These are phyloP conservation scores for Tilletia indica DNA, from an alignment of 1,284 basidiomycete species.

Conservation along the genomic window DNA sequence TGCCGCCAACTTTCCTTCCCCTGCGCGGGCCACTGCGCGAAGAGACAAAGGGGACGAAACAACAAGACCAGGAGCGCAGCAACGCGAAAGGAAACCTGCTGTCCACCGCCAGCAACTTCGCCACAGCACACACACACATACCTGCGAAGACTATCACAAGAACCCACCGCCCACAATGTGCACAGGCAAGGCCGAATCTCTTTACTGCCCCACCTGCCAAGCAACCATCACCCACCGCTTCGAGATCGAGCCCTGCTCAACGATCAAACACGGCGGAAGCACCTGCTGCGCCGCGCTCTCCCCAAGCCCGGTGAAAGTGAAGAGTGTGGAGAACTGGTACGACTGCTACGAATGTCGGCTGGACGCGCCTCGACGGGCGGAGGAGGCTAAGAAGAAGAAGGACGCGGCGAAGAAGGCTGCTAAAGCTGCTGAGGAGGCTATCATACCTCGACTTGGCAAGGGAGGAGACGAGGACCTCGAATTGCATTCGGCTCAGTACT, in stretches of 20 bases:
- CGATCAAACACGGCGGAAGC: conserved; percentile 1
- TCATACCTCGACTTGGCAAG: neutral
- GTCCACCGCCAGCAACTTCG: no score
- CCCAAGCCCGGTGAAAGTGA: neutral
- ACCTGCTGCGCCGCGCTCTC: neutral
- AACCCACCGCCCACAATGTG: neutral
- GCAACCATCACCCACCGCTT: neutral
- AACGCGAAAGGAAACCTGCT: no score
- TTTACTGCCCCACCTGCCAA: neutral
- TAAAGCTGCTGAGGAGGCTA: neutral
- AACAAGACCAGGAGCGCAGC: no score
- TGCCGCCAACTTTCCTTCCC: no score
- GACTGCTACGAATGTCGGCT: neutral
- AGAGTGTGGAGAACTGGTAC: neutral
- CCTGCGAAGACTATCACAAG: no score
- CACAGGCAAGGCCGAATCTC: neutral
- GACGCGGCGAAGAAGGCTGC: neutral
- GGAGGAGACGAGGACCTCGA: neutral
- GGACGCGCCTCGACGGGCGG: neutral
- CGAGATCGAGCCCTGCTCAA: neutral
- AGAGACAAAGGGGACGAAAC: no score
- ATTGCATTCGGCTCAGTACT: conserved; percentile 9
- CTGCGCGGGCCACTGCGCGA: no score
- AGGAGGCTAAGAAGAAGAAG: conserved; percentile 1
- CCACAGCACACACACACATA: no score